A percentile compares a stretch with the other conserved stretches of the same genome.
phyloP scores from a whole-genome alignment of 495 filamentous ascomycete species.

The Corynascus novoguineensis region DNA sequence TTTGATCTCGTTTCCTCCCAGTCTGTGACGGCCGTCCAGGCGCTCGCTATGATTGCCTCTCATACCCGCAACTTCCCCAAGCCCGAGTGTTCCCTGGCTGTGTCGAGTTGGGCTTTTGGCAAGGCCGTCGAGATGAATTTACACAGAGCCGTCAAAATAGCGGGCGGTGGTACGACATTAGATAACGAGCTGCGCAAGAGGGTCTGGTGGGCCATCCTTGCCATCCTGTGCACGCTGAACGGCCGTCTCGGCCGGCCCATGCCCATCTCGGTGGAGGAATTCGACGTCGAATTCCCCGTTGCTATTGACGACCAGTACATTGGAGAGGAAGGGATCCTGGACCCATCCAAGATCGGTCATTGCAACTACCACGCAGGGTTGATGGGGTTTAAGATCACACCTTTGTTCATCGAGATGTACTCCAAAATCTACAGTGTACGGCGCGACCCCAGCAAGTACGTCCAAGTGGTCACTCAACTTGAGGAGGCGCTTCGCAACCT shows the following conservation, averaged over 20 bases:
- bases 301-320: slow-evolving; percentile 61
- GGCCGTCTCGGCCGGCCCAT: slow-evolving; percentile 72
- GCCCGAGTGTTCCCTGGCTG: slow-evolving; percentile 63
- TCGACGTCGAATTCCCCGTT: slow-evolving; percentile 70
- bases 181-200: slow-evolving; percentile 73
- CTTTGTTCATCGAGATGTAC: slow-evolving; percentile 64
- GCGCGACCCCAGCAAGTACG: slow-evolving; percentile 53
- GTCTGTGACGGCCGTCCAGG: slow-evolving; percentile 61
- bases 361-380: slow-evolving; percentile 63
- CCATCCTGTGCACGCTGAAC: slow-evolving; percentile 57
- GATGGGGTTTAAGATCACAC: slow-evolving; percentile 52
- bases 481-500: slow-evolving; percentile 56
- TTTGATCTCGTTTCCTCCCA: slow-evolving; percentile 55
- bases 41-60: slow-evolving; percentile 59
- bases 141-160: slow-evolving; percentile 61
- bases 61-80: slow-evolving; percentile 75
- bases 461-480: slow-evolving; percentile 54
- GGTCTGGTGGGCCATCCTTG: slow-evolving; percentile 65
- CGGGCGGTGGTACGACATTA: slow-evolving; percentile 48
- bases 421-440: slow-evolving; percentile 63
- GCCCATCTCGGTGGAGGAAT: slow-evolving; percentile 62
- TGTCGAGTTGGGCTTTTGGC: slow-evolving; percentile 54
- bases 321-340: slow-evolving; percentile 46
- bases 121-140: slow-evolving; percentile 66
- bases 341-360: slow-evolving; percentile 43